A percentile compares a stretch with the other conserved stretches of the same genome.
These are phyloP conservation scores for Cyclocybe cylindracea DNA, from an alignment of 768 basidiomycete species.

Conservation along the genomic window DNA sequence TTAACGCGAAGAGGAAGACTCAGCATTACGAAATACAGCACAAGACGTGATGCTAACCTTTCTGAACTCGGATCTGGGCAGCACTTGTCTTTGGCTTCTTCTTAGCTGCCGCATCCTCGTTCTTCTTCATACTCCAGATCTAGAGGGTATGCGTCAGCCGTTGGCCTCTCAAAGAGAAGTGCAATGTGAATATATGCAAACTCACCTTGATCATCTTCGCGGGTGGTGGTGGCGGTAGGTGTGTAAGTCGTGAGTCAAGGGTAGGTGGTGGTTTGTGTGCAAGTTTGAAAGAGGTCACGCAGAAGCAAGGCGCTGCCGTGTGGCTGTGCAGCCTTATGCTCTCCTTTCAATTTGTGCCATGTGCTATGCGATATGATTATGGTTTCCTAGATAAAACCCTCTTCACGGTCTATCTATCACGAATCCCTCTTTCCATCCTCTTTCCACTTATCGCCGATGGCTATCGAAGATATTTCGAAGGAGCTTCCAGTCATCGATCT, in stretches of 20 bases:
- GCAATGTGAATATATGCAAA: neutral
- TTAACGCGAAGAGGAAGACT: constrained; percentile 29
- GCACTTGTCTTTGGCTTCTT: constrained; percentile 98
- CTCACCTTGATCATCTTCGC: constrained; percentile 50
- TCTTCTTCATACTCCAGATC: constrained; percentile 99
- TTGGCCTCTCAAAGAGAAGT: neutral
- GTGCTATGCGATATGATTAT: constrained; percentile 9
- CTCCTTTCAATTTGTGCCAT: constrained; percentile 20
- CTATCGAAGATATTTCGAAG: constrained; percentile 40
- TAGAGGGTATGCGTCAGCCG: constrained; percentile 29
- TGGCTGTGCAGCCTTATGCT: constrained; percentile 16
- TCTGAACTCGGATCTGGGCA: constrained; percentile 99
- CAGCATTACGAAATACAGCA: neutral
- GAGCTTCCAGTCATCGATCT: constrained; percentile 78
- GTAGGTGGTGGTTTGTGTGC: constrained; percentile 25
- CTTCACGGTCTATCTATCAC: neutral
- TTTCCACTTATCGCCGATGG: constrained; percentile 23
- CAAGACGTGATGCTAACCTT: constrained; percentile 57
- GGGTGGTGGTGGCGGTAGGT: constrained; percentile 18
- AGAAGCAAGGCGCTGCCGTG: constrained; percentile 26
- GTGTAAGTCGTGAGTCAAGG: constrained; percentile 34
- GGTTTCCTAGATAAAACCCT: too few relatives aligned
- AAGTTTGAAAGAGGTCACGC: constrained; percentile 19
- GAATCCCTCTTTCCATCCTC: neutral
- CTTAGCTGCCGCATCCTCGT: constrained; percentile 95